phyloP scores from a whole-genome alignment of 2,329 filamentous ascomycete species.

The Trichoderma gracile region DNA sequence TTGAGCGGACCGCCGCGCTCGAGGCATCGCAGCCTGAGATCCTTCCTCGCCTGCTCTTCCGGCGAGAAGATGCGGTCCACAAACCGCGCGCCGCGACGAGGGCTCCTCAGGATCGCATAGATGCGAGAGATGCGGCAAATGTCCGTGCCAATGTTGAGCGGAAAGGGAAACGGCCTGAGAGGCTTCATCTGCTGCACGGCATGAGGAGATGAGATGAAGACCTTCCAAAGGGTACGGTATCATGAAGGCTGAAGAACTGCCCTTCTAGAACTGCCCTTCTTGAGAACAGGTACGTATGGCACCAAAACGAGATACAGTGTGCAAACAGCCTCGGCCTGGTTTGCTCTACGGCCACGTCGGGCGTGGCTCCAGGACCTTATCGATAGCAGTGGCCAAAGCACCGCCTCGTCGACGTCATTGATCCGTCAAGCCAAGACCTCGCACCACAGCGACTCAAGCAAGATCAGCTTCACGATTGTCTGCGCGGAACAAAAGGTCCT shows the following conservation, averaged over 20 bases:
- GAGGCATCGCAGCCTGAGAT: conserved; percentile 30
- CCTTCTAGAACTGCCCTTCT: too few relatives aligned
- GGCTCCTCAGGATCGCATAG: conserved; percentile 53
- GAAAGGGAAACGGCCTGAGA: conserved; percentile 58
- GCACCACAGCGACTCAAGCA: not conserved
- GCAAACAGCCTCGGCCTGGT: not conserved
- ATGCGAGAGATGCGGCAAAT: conserved; percentile 73
- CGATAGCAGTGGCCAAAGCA: conserved; percentile 26
- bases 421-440: conserved; percentile 18
- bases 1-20: too few relatives aligned
- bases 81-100: conserved; percentile 46
- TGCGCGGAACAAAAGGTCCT: conserved; percentile 29
- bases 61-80: conserved; percentile 50
- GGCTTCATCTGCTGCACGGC: conserved; percentile 35
- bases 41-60: conserved; percentile 35
- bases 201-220: not conserved
- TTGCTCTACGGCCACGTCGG: conserved; percentile 14
- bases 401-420: conserved; percentile 17
- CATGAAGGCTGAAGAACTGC: not conserved
- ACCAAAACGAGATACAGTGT: not conserved
- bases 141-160: conserved; percentile 73
- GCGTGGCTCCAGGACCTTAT: conserved; percentile 24
- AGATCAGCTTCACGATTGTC: not conserved
- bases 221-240: too few relatives aligned
- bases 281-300: too few relatives aligned